phyloP scores from a whole-genome alignment of 2,329 filamentous ascomycete genomes.

The Colletotrichum eremochloae region DNA sequence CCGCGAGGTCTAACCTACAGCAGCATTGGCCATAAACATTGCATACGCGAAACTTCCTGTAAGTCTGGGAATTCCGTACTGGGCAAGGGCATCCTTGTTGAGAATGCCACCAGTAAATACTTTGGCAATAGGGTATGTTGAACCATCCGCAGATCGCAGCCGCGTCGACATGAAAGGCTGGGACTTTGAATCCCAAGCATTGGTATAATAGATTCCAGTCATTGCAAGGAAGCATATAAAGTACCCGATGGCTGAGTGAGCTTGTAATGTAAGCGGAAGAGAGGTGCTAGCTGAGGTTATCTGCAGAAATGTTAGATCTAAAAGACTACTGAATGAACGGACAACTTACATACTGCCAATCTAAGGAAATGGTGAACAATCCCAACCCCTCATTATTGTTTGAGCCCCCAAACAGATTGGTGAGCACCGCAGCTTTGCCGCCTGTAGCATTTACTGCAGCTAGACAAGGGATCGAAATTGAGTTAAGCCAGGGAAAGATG shows the following conservation, averaged over 20 bases:
- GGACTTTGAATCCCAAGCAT: slow-evolving; percentile 60
- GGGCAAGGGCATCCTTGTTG: slow-evolving; percentile 55
- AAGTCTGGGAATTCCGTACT: slow-evolving; percentile 61
- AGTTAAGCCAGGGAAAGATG: no score
- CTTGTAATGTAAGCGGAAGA: slow-evolving; percentile 64
- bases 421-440: no score
- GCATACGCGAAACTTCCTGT: slow-evolving; percentile 65
- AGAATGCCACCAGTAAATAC: slow-evolving; percentile 59
- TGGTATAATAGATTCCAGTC: slow-evolving; percentile 65
- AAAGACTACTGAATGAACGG: no score
- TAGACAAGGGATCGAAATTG: no score
- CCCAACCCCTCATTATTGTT: no score
- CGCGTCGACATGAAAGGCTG: slow-evolving; percentile 69
- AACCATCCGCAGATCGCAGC: slow-evolving; percentile 57
- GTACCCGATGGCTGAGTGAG: slow-evolving; percentile 61
- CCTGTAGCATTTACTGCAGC: no score
- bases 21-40: slow-evolving; percentile 70
- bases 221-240: slow-evolving; percentile 63
- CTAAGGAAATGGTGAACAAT: no score
- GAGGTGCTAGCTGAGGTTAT: slow-evolving; percentile 67
- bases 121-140: slow-evolving; percentile 54
- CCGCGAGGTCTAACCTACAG: slow-evolving; percentile 53
- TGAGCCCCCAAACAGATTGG: no score
- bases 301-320: slow-evolving; percentile 47
- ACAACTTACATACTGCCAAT: no score